These are phyloP conservation scores for Helminthosporium solani DNA, from an alignment of 2,329 filamentous ascomycete species.

Conservation along the genomic window DNA sequence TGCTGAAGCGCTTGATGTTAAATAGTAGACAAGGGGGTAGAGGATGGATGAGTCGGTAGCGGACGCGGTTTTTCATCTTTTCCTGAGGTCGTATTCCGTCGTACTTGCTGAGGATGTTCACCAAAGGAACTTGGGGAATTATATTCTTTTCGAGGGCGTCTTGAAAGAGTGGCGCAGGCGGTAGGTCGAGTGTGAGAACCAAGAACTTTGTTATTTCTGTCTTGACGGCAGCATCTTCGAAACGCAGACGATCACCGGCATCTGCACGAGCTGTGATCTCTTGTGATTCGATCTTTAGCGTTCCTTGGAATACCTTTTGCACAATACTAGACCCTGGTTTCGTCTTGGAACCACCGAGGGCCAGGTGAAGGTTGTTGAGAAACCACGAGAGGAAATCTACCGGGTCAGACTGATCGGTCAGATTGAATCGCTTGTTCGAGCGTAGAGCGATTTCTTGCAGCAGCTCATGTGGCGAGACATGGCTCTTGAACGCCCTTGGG, in stretches of 20 bases:
- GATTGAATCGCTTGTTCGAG: slow-evolving; percentile 88
- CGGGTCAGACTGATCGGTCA: slow-evolving; percentile 89
- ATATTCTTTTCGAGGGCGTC: slow-evolving; percentile 94
- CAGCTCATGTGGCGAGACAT: slow-evolving; percentile 95
- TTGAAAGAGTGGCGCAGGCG: slow-evolving; percentile 89
- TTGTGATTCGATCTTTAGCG: slow-evolving; percentile 88
- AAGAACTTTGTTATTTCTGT: slow-evolving; percentile 78
- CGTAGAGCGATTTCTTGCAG: slow-evolving; percentile 90
- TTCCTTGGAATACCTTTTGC: slow-evolving; percentile 91
- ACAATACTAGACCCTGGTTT: slow-evolving; percentile 83
- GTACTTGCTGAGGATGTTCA: slow-evolving; percentile 80
- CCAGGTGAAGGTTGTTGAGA: slow-evolving; percentile 89
- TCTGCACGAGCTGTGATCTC: slow-evolving; percentile 90
- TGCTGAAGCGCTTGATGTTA: slow-evolving; percentile 95
- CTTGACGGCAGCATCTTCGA: slow-evolving; percentile 87
- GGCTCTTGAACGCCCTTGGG: slow-evolving; percentile 88
- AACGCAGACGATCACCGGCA: slow-evolving; percentile 80
- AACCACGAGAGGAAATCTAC: slow-evolving; percentile 98
- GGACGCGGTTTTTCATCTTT: slow-evolving; percentile 80
- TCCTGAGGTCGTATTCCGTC: slow-evolving; percentile 86
- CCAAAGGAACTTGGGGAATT: slow-evolving; percentile 85
- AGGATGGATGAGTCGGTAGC: slow-evolving; percentile 86
- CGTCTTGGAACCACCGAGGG: slow-evolving; percentile 84
- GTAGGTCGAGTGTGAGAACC: slow-evolving; percentile 89
- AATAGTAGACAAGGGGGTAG: slow-evolving; percentile 88